Evolutionary conservation across 192 early-diverging fungal species (phyloP), one percentile per base, ranked within the genome.

Genomic region (Coemansia furcata): DNA sequence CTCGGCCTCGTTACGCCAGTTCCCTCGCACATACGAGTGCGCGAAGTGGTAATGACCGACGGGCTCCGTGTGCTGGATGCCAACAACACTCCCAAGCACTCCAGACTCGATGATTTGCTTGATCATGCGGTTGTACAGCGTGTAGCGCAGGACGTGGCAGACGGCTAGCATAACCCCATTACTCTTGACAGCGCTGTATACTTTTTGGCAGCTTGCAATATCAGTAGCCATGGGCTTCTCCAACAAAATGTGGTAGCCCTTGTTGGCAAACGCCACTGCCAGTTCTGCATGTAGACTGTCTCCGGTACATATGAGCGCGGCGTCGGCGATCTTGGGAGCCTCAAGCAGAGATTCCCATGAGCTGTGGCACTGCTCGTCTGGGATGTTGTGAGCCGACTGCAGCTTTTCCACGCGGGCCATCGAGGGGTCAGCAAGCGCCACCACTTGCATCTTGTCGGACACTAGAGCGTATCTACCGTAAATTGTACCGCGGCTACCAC

Each of bases 31-130:
- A 54, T 78, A 85, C 8, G 86, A 86, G 55, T 90, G 89, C 3
- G 87, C 86, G 78, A 88, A 89, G 62, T 90, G 89, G 67, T 76
- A 89, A 72, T 80, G 86, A 2, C 89, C 89, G 3, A 90, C 87
- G 1, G 88, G 87, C 63, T 91, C 89, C 29, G 86, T 54, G 57
- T 91, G 90, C 55, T 84, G 76, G 23, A 91, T 85, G 60, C 87
- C 86, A 46, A 89, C 69, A 42, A 91, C 73, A 14, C 87, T 80
- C 19, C 90, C 90, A 17, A 88, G 65, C 4, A 69, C 72, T 0
- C 82, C 81, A 9, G 71, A 65, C 29, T 87, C 85, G 14, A 91
- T 70, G 15, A 88, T 76, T 36, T 70, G 50, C 66, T 90, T 89
- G 61, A 91, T 64, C 21, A 78, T 78, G 1, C 63, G 55, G 59